Evolutionary conservation across 176 grass and related monocot genomes (phyloP).

Genomic region (Bonia amplexicaulis): DNA sequence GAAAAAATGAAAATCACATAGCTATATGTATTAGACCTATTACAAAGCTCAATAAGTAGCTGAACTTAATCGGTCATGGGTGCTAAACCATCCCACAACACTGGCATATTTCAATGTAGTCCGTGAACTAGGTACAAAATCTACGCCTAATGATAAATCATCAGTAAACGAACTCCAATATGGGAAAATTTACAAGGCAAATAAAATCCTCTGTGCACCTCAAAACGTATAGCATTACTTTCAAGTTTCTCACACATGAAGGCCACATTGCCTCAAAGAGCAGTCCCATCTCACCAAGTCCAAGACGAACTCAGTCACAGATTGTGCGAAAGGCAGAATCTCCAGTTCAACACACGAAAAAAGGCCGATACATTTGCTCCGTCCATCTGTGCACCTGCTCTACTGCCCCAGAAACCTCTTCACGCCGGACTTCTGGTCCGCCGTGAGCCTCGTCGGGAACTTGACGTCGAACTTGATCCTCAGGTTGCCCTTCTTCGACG

Average conservation of each 20-base stretch:
- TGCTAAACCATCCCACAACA: too few species aligned
- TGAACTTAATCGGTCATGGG: too few species aligned
- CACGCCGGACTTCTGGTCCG: constrained; percentile 81
- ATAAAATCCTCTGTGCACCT: background rate
- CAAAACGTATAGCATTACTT: background rate
- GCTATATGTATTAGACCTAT: too few species aligned
- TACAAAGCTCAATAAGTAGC: too few species aligned
- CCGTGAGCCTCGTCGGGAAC: constrained; percentile 68
- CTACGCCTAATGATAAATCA: background rate
- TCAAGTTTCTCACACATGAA: background rate
- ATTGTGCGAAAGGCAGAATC: background rate
- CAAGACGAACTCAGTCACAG: background rate
- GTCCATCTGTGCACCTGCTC: background rate
- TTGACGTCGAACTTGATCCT: constrained; percentile 91
- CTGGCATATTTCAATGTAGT: background rate
- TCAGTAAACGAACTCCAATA: background rate
- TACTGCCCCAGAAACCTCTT: constrained; percentile 76
- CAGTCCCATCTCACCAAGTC: background rate
- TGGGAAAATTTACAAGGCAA: constrained; percentile 4
- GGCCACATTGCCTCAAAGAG: background rate
- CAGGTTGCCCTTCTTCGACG: constrained; percentile 76
- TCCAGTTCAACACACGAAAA: background rate
- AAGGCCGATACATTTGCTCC: background rate
- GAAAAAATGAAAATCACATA: too few species aligned
- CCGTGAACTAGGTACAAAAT: background rate